These are phyloP conservation scores for Aspergillus chevalieri DNA, from an alignment of 2,329 filamentous ascomycete species.

Conservation along the genomic window DNA sequence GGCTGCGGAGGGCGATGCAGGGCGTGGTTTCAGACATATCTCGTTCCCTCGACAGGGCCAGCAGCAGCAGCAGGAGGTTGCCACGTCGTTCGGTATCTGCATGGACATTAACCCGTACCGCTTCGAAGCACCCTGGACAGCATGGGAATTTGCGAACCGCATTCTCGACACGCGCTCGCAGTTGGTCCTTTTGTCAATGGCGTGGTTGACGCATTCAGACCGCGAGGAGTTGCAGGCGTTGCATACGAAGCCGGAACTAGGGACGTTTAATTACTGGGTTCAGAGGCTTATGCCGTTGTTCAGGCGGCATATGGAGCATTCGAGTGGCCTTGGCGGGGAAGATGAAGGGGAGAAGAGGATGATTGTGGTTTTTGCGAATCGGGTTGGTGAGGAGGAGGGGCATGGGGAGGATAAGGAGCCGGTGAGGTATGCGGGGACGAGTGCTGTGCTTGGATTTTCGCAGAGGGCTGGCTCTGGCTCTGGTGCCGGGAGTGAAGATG, in stretches of 20 bases:
- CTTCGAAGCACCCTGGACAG: conserved; percentile 53
- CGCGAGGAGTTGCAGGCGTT: conserved; percentile 43
- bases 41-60: conserved; percentile 9
- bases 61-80: conserved; percentile 19
- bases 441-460: conserved; percentile 37
- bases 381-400: conserved; percentile 38
- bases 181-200: conserved; percentile 57
- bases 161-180: conserved; percentile 45
- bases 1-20: conserved; percentile 48
- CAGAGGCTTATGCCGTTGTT: conserved; percentile 51
- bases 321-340: conserved; percentile 18
- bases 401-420: conserved; percentile 29
- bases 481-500: not conserved
- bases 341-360: conserved; percentile 26
- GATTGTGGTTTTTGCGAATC: conserved; percentile 44
- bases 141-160: conserved; percentile 56
- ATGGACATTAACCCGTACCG: conserved; percentile 58
- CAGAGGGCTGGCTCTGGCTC: conserved; percentile 14
- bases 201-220: conserved; percentile 52
- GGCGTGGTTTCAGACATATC: conserved; percentile 26
- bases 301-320: conserved; percentile 24
- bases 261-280: conserved; percentile 60
- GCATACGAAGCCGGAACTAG: conserved; percentile 47
- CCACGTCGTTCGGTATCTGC: conserved; percentile 45
- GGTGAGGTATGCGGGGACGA: conserved; percentile 45